These are phyloP conservation scores for Dendrobium officinale DNA, from an alignment of 106 monocot species.

Conservation along the genomic window DNA sequence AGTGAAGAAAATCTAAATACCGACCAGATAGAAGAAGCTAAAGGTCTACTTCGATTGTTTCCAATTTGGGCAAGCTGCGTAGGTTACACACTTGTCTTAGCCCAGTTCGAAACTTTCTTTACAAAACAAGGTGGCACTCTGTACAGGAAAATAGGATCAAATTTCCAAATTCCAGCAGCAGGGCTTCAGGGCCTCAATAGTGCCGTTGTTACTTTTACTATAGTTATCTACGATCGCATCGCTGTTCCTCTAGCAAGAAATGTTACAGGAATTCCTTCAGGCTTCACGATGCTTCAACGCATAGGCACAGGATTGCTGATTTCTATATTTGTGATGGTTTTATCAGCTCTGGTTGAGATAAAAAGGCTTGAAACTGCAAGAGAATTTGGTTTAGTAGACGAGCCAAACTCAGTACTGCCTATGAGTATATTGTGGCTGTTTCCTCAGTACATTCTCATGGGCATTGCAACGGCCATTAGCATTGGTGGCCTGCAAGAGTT, in stretches of 20 bases:
- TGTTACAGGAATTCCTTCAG: neutral
- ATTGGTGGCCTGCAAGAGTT: neutral
- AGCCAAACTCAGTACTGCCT: neutral
- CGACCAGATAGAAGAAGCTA: neutral
- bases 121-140: constrained; percentile 8
- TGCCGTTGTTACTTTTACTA: neutral
- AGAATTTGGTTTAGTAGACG: constrained; percentile 1
- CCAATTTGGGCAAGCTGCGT: constrained; percentile 3
- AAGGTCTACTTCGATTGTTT: constrained; percentile 2
- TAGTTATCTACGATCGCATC: neutral
- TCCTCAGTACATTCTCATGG: constrained; percentile 2
- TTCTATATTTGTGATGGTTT: neutral
- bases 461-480: neutral
- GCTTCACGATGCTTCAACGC: neutral
- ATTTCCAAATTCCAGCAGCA: constrained; percentile 5
- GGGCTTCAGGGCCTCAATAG: neutral
- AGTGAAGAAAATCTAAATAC: neutral
- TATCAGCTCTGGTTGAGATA: constrained; percentile 3
- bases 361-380: constrained; percentile 4
- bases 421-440: neutral
- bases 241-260: neutral
- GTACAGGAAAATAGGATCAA: neutral
- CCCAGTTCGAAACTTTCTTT: neutral
- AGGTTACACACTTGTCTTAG: neutral
- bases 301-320: neutral